Evolutionary conservation across 805 yeast genomes (phyloP), one percentile per base, ranked within the genome.

Genomic region (Pichia phayaonensis): DNA sequence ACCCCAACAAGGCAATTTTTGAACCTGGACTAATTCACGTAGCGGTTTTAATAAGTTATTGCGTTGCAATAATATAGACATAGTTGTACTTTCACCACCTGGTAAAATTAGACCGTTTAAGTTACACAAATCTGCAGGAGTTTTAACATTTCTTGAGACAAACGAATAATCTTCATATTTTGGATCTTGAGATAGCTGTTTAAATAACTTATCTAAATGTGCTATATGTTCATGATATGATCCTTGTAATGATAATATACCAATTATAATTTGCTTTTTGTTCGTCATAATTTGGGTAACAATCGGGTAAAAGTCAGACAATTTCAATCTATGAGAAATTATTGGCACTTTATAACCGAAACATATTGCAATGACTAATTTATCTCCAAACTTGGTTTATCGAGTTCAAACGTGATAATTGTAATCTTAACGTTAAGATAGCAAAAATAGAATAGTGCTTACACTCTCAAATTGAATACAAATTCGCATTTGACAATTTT

Each of bases 161-260:
- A 77, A 62, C 8, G 56, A 51, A 39, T 65, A 61, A 2, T 63
- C 47, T 1, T 24, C 18, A 12, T 72, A 68, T 13, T 64, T 59
- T 4, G 50, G 48, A 21, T 58, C 50, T 6, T 52, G 40, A 21
- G 62, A 39, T 46, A 80, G 64, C 23, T 51, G 27, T 5, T 52
- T 39, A 41, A 66, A 55, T 49, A 80, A 64, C 18, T 60, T 53
- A 18, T 72, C 59, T 40, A 85, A 66, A 58, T 76, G 79, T 3
- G 70, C 64, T 8, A 82, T 66, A 61, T 86, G 95, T 59, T 86
- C 95, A 18, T 69, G 62, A 60, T 84, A 86, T 0, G 94, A 90
- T 7, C 95, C 95, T 61, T 86, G 95, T 20, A 86, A 72, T 0
- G 92, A 86, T 47, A 86, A 65, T 1, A 86, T 90, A 4, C 95